Base-by-base conservation (phyloP, 2,329 filamentous ascomycete species). In the Fusarium sterilihyphosum region DNA sequence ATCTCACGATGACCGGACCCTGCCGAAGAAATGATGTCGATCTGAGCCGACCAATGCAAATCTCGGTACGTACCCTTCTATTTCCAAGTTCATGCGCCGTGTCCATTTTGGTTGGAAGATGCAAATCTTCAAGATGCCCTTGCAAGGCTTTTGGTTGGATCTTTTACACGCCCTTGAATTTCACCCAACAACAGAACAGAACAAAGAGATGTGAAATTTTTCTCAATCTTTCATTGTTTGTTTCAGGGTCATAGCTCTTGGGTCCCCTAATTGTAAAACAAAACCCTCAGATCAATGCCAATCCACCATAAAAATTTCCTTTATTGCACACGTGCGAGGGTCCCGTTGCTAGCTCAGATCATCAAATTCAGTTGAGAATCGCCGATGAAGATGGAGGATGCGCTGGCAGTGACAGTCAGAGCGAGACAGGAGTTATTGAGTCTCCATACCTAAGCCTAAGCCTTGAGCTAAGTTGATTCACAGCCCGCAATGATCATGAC, bases 1-100 rank as follows among this genome's bases (percentile, higher is more conserved):
- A 67, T 41, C 62, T 63, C 61, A 66, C 47, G 41, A 73, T 57
- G 65, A 46, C 41, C 75, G 77, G 77, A 68, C 61, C 73, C 66
- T 78, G 77, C 76, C 77, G 77, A 78, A 66, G 52, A 56, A 41
- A 75, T 77, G 67, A 77, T 77, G 77, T 76, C 57, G 76, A 73
- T 73, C 75, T 78, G 67, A 67, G 64, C 72, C 71, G 75, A 75
- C 66, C 33, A 37, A 52, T 60, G 33, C 57, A 24, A 52, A 24
- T 24, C 31, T 38, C 9, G 47, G 66, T 69, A 69, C 65, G 65
- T 69, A 69, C 38, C 26, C 20, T 17, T 41, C 29, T 24, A 22
- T 29, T 50, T 50, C 37, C 46, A 31, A 49, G 46, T 31, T 64
- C 64, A 70, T 70, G 50, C 58, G 52, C 67, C 67, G 43, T 65